Evolutionary conservation across 2,329 filamentous ascomycete genomes (phyloP).

Genomic region (Penicillium olsonii): DNA sequence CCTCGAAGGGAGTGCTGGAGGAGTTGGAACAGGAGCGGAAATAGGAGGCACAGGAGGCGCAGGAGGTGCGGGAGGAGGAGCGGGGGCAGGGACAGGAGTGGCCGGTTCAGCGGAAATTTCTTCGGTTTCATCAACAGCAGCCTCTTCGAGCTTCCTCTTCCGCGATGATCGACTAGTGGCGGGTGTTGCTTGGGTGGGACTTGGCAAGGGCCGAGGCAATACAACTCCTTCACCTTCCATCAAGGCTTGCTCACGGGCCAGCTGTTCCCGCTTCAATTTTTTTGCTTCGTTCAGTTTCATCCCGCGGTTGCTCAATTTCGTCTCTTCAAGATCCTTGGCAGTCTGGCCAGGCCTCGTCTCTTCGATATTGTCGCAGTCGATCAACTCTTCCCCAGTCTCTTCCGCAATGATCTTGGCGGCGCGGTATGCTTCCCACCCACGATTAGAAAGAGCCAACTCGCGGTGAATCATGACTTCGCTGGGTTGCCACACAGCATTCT

Average conservation of each 20-base stretch:
- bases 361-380: conserved; percentile 56
- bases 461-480: conserved; percentile 68
- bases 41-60: not conserved
- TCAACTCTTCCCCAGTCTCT: conserved; percentile 54
- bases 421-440: conserved; percentile 54
- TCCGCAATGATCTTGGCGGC: conserved; percentile 54
- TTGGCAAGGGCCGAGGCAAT: conserved; percentile 2
- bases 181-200: conserved; percentile 22
- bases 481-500: conserved; percentile 69
- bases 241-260: conserved; percentile 40
- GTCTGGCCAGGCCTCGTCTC: conserved; percentile 45
- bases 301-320: conserved; percentile 58
- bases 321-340: conserved; percentile 46
- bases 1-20: conserved; percentile 2
- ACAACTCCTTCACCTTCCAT: conserved; percentile 12
- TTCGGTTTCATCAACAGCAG: conserved; percentile 31
- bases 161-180: conserved; percentile 29
- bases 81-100: not conserved
- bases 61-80: not conserved
- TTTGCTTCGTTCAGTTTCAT: conserved; percentile 64
- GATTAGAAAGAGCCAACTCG: conserved; percentile 61
- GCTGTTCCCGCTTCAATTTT: conserved; percentile 60
- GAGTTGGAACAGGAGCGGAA: not conserved
- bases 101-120: not conserved
- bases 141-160: conserved; percentile 60